Evolutionary conservation across 139 green algal genomes (phyloP).

Genomic region (Coelastrella sp.): DNA sequence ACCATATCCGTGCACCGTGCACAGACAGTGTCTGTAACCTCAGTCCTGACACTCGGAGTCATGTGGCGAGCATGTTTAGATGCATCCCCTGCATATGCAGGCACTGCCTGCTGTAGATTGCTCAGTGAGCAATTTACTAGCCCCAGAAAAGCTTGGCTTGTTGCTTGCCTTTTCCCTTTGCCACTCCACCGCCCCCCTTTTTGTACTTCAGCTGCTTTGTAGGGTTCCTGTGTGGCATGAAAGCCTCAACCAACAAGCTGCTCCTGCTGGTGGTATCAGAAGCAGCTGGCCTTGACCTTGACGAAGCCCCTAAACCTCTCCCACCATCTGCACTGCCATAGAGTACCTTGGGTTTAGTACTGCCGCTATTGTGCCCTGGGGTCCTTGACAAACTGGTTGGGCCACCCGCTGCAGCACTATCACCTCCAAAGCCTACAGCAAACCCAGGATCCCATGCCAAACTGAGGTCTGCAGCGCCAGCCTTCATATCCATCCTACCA

Average conservation of each 20-base stretch:
- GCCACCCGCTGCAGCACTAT: neutral
- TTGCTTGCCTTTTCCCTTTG: neutral
- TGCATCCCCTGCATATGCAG: no score
- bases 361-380: neutral
- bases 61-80: no score
- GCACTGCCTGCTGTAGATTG: no score
- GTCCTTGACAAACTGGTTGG: neutral
- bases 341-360: neutral
- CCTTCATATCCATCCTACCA: neutral
- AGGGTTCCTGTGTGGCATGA: conserved; percentile 28
- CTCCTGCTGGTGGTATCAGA: neutral
- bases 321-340: neutral
- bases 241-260: neutral
- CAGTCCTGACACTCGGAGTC: no score
- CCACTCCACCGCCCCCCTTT: neutral
- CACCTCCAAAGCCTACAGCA: neutral
- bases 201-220: conserved; percentile 11
- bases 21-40: no score
- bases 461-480: no score
- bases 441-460: neutral
- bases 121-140: neutral
- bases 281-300: neutral
- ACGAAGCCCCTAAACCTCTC: neutral
- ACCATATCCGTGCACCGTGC: no score
- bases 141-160: conserved; percentile 35